A percentile compares a stretch with the other conserved stretches of the same genome.
These are phyloP conservation scores for Platanthera zijinensis DNA, from an alignment of 106 monocot species.

Conservation along the genomic window DNA sequence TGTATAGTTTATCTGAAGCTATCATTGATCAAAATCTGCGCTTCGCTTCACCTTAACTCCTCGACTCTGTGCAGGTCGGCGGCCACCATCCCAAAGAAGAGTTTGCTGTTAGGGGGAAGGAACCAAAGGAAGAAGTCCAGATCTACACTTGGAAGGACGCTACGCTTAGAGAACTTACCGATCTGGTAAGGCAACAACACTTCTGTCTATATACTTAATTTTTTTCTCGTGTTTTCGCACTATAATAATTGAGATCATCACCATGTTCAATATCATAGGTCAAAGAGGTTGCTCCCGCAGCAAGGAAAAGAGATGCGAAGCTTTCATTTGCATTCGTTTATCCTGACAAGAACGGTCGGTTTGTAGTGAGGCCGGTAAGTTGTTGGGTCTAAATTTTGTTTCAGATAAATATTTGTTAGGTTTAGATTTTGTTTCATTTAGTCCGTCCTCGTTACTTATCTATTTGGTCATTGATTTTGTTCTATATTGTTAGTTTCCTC, in stretches of 20 bases:
- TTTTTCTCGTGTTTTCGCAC: not conserved
- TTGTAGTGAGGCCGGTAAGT: conserved; percentile 73
- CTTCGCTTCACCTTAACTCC: no score
- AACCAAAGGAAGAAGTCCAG: conserved; percentile 97
- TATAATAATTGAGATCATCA: not conserved
- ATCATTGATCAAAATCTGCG: no score
- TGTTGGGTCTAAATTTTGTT: not conserved
- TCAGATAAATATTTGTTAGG: no score
- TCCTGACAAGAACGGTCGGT: conserved; percentile 89
- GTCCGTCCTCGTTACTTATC: no score
- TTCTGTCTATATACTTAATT: not conserved
- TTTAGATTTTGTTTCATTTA: no score
- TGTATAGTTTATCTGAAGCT: no score
- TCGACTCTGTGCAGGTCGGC: conserved; percentile 31
- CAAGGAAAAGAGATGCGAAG: conserved; percentile 82
- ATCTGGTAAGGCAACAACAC: conserved; percentile 45
- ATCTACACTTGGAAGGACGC: conserved; percentile 99
- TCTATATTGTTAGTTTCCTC: no score
- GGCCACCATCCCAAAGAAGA: conserved; percentile 79
- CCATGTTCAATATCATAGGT: conserved; percentile 39
- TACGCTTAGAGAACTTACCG: conserved; percentile 89
- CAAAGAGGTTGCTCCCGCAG: conserved; percentile 89
- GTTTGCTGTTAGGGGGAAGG: conserved; percentile 89
- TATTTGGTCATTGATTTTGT: no score
- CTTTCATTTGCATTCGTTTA: conserved; percentile 98